Evolutionary conservation across 2,329 filamentous ascomycete species (phyloP).

Genomic region (Colletotrichum ledebouriae): DNA sequence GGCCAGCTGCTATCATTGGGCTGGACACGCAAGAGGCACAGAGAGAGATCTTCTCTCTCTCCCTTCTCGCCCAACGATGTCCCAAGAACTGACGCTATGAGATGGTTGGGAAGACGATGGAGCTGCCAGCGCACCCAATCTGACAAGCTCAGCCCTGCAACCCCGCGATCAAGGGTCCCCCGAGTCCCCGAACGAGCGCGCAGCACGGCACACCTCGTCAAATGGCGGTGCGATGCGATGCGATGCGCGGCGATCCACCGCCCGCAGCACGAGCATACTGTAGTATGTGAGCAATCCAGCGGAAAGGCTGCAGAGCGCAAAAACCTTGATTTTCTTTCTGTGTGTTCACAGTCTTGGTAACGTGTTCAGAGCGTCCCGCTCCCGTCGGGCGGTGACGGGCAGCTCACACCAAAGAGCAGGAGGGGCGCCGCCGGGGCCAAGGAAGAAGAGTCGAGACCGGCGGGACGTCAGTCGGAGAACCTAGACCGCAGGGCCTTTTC

Average conservation of each 20-base stretch:
- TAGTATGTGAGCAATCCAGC: conserved; percentile 9
- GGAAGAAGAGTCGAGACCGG: conserved; percentile 7
- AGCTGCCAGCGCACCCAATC: conserved; percentile 44
- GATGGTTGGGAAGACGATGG: conserved; percentile 37
- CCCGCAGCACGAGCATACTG: not conserved
- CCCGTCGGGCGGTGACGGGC: conserved; percentile 11
- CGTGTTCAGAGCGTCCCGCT: not conserved
- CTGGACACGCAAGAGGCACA: not conserved
- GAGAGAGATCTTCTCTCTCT: not conserved
- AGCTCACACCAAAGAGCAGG: not conserved
- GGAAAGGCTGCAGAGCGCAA: not conserved
- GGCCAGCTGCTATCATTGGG: conserved; percentile 11
- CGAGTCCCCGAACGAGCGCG: not conserved
- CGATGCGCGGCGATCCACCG: conserved; percentile 2
- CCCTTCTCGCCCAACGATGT: conserved; percentile 17
- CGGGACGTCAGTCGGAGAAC: conserved; percentile 23
- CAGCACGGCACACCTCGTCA: conserved; percentile 7
- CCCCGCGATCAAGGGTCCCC: conserved; percentile 40
- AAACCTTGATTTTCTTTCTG: conserved; percentile 11
- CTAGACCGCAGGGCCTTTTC: conserved; percentile 8
- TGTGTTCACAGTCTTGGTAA: too few relatives aligned
- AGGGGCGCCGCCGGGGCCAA: not conserved
- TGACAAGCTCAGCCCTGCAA: conserved; percentile 44
- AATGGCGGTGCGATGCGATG: conserved; percentile 15
- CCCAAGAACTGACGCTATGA: not conserved